A percentile compares a stretch with the other conserved stretches of the same genome.
phyloP scores from a whole-genome alignment of 768 basidiomycete genomes.

The Polyporus arcularius region DNA sequence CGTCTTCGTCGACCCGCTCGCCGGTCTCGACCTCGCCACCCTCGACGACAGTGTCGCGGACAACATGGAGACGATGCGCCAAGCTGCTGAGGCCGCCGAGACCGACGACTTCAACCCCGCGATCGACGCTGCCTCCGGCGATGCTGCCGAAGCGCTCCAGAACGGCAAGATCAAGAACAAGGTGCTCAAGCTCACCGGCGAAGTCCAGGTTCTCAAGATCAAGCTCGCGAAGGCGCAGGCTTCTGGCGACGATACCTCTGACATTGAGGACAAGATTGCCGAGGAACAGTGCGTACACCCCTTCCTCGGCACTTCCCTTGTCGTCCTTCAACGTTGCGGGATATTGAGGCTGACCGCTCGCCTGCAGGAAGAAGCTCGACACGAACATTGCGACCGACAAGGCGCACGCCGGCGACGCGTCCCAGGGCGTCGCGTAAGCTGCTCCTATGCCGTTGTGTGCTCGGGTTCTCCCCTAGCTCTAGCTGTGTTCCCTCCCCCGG shows the following conservation, averaged over 20 bases:
- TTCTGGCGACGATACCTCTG: conserved; percentile 30
- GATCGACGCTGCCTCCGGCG: conserved; percentile 36
- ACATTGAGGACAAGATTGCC: conserved; percentile 28
- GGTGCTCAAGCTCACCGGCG: conserved; percentile 43
- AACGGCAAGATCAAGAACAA: conserved; percentile 47
- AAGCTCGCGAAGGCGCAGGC: conserved; percentile 40
- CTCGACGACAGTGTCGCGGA: conserved; percentile 29
- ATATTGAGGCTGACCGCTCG: background rate
- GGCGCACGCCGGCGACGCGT: conserved; percentile 32
- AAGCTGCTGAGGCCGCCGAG: conserved; percentile 39
- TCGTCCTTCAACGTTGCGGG: background rate
- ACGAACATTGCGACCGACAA: conserved; percentile 39
- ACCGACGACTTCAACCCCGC: conserved; percentile 38
- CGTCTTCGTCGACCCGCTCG: conserved; percentile 39
- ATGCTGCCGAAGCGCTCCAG: conserved; percentile 33
- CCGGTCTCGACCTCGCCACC: conserved; percentile 36
- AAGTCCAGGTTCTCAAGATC: conserved; percentile 38
- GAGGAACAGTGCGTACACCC: conserved; percentile 29
- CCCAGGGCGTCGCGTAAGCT: conserved; percentile 31
- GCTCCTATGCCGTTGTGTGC: background rate
- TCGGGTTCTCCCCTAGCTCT: background rate
- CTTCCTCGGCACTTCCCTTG: too few species aligned
- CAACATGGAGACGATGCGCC: conserved; percentile 35
- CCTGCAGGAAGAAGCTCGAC: conserved; percentile 33
- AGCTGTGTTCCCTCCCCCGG: conserved; percentile 1